Conservation (phyloP, 257 asterid genomes). For the Solanum bulbocastanum region DNA sequence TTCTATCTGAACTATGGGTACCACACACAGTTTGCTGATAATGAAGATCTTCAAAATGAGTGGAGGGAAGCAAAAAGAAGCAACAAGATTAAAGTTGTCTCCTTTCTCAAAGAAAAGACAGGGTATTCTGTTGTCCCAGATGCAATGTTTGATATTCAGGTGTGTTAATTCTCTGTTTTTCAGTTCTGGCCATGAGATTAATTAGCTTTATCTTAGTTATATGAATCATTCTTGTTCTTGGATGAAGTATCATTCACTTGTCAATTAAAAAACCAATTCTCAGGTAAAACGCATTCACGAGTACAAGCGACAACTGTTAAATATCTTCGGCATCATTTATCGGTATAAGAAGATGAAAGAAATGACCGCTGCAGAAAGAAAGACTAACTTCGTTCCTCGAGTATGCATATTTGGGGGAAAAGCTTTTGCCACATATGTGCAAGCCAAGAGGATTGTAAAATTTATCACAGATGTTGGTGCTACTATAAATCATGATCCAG, state of each 20-base stretch:
- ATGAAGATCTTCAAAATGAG: constrained; percentile 63
- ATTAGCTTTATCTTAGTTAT: not conserved
- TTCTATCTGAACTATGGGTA: constrained; percentile 14
- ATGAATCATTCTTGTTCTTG: not conserved
- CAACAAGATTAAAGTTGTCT: constrained; percentile 57
- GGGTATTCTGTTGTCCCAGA: constrained; percentile 72
- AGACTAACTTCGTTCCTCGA: constrained; percentile 42
- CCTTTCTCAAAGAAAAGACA: constrained; percentile 61
- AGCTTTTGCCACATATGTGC: constrained; percentile 51
- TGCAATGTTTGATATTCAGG: constrained; percentile 89
- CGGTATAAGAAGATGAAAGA: constrained; percentile 53
- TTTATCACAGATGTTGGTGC: constrained; percentile 51
- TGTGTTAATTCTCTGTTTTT: constrained; percentile 15
- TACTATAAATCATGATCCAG: constrained; percentile 50
- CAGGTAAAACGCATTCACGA: constrained; percentile 58
- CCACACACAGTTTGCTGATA: constrained; percentile 60
- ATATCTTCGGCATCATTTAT: constrained; percentile 43
- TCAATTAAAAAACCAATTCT: constrained; percentile 6
- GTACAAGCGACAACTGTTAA: constrained; percentile 48
- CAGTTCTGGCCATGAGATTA: not conserved
- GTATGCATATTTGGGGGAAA: constrained; percentile 60
- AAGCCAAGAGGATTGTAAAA: constrained; percentile 54
- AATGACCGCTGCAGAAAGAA: constrained; percentile 37
- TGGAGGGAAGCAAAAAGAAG: constrained; percentile 70
- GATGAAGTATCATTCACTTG: not conserved